Base-by-base conservation (phyloP, 805 yeast species). In the Nakazawaea holstii region DNA sequence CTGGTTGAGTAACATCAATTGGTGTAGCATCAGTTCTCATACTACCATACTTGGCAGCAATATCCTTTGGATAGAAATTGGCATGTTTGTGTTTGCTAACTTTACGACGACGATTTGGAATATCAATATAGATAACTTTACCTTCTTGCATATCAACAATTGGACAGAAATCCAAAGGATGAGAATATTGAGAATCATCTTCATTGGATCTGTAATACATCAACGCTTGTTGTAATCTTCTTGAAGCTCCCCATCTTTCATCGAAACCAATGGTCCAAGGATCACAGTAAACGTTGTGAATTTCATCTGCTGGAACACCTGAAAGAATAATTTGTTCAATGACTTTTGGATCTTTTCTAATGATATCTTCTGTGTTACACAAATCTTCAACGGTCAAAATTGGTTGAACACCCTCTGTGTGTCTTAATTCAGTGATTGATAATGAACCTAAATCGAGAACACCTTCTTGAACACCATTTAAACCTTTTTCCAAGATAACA, bases 151-250 rank as follows among this genome's bases (percentile, higher is more conserved):
- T 80, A 65, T 85, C 94, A 52, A 85, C 82, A 60, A 85, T 84
- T 51, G 94, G 94, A 57, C 90, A 79, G 71, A 86, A 85, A 64
- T 86, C 92, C 57, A 85, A 74, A 28, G 94, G 91, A 62, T 79
- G 85, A 27, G 85, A 77, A 56, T 71, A 72, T 50, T 66, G 70
- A 39, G 89, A 82, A 64, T 84, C 94, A 61, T 85, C 87, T 66
- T 82, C 89, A 60, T 80, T 70, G 11, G 80, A 70, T 69, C 90
- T 76, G 76, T 82, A 86, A 72, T 83, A 85, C 75, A 86, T 74
- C 64, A 86, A 74, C 37, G 91, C 91, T 66, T 85, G 94, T 66
- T 85, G 92, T 52, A 85, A 74, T 67, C 94, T 75, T 63, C 78
- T 75, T 43, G 79, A 73, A 40, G 84, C 77, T 39, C 92, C 92